Percentiles rank a stretch among this genome's conserved stretches.
phyloP scores from a whole-genome alignment of 2,329 filamentous ascomycete genomes.

The Chaetomium sp. region DNA sequence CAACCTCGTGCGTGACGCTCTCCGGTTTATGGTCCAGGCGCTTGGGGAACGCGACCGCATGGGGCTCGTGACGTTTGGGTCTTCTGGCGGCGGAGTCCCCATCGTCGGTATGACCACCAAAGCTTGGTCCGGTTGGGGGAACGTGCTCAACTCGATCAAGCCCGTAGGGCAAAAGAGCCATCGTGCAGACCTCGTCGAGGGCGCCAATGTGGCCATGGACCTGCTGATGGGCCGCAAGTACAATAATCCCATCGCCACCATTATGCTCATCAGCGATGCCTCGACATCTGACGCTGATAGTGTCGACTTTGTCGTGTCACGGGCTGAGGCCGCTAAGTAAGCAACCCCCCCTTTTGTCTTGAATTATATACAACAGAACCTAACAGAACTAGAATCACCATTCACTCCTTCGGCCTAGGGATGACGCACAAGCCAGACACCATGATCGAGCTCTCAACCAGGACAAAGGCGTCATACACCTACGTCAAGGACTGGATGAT shows the following conservation, averaged over 20 bases:
- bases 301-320: conserved; percentile 95
- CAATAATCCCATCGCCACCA: conserved; percentile 91
- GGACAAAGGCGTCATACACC: conserved; percentile 95
- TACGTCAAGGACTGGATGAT: conserved; percentile 99
- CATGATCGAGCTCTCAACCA: conserved; percentile 94
- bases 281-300: conserved; percentile 92
- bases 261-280: conserved; percentile 95
- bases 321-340: conserved; percentile 94
- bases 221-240: conserved; percentile 96
- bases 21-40: conserved; percentile 87
- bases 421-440: conserved; percentile 98
- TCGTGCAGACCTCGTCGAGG: conserved; percentile 94
- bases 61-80: conserved; percentile 96
- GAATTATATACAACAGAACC: conserved; percentile 14
- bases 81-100: conserved; percentile 87
- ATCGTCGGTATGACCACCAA: conserved; percentile 99
- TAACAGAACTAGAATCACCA: conserved; percentile 69
- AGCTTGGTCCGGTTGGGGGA: conserved; percentile 87
- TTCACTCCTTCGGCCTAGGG: conserved; percentile 94
- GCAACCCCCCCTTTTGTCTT: conserved; percentile 41
- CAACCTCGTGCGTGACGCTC: conserved; percentile 84
- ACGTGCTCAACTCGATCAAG: conserved; percentile 81
- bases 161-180: conserved; percentile 96
- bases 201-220: conserved; percentile 98
- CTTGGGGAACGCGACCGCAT: conserved; percentile 93